Conservation (phyloP, 2,329 filamentous ascomycete genomes). For the Thielaviopsis populi region DNA sequence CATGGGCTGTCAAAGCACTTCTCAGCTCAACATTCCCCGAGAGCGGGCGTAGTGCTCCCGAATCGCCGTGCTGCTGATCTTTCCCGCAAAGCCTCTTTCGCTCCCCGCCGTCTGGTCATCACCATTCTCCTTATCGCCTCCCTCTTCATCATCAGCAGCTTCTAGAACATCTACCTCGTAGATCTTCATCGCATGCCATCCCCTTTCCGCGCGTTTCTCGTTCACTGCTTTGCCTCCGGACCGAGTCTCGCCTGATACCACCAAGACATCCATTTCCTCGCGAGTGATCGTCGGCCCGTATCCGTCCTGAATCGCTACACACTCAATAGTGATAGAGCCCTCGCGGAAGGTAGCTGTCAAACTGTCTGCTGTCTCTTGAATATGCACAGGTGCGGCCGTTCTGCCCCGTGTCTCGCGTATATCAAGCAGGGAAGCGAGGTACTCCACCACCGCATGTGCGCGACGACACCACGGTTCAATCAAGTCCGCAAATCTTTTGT, state of each 20-base stretch:
- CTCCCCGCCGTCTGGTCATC: slow-evolving; percentile 23
- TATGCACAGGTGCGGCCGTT: not conserved
- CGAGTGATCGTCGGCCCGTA: slow-evolving; percentile 85
- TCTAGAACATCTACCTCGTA: slow-evolving; percentile 86
- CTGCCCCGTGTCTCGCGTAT: slow-evolving; percentile 18
- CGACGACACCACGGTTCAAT: slow-evolving; percentile 70
- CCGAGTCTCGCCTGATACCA: slow-evolving; percentile 79
- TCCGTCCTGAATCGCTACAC: slow-evolving; percentile 72
- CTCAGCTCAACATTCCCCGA: slow-evolving; percentile 10
- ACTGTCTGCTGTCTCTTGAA: slow-evolving; percentile 14
- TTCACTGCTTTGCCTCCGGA: slow-evolving; percentile 77
- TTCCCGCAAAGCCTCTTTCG: slow-evolving; percentile 54
- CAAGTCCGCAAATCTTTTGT: slow-evolving; percentile 73
- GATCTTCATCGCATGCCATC: slow-evolving; percentile 60
- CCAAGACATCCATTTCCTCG: slow-evolving; percentile 59
- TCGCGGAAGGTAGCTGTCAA: slow-evolving; percentile 38
- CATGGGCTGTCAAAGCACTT: not conserved
- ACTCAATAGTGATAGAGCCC: slow-evolving; percentile 51
- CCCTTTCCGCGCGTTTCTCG: slow-evolving; percentile 57
- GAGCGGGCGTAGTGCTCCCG: slow-evolving; percentile 34
- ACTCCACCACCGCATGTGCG: slow-evolving; percentile 52
- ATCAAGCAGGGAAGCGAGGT: slow-evolving; percentile 37
- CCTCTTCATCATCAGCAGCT: slow-evolving; percentile 35
- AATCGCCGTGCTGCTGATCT: slow-evolving; percentile 87
- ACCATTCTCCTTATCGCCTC: slow-evolving; percentile 20